Evolutionary conservation across 306 rosid genomes (phyloP).

Genomic region (Vicia faba): DNA sequence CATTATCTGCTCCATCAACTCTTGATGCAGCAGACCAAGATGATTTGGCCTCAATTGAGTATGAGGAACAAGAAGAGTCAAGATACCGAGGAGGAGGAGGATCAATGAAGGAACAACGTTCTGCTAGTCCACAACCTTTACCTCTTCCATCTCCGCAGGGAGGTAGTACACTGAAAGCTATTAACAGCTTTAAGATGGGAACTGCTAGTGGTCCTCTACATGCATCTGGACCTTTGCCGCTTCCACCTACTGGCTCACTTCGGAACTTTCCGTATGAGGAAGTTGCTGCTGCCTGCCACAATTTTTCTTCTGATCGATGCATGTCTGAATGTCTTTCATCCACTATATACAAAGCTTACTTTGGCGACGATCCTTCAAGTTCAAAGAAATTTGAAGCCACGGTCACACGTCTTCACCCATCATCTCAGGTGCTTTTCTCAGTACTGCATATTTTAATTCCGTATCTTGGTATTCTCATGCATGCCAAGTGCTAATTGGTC

Average conservation of each 20-base stretch:
- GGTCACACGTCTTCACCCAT: slow-evolving; percentile 83
- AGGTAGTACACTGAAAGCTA: slow-evolving; percentile 53
- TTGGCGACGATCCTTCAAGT: slow-evolving; percentile 80
- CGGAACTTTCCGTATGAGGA: slow-evolving; percentile 73
- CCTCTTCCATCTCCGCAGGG: slow-evolving; percentile 91
- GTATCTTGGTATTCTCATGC: slow-evolving; percentile 22
- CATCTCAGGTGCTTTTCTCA: slow-evolving; percentile 66
- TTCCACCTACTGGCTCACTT: slow-evolving; percentile 75
- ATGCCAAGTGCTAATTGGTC: slow-evolving; percentile 27
- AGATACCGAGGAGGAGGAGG: slow-evolving; percentile 59
- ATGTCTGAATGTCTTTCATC: slow-evolving; percentile 89
- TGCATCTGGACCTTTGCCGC: slow-evolving; percentile 86
- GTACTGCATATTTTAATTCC: slow-evolving; percentile 9
- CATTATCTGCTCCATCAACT: slow-evolving; percentile 90
- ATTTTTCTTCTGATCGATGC: slow-evolving; percentile 83
- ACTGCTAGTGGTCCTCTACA: slow-evolving; percentile 68
- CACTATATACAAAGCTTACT: slow-evolving; percentile 80
- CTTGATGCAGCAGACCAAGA: slow-evolving; percentile 96
- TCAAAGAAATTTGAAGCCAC: slow-evolving; percentile 91
- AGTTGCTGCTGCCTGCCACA: slow-evolving; percentile 75
- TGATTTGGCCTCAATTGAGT: slow-evolving; percentile 59
- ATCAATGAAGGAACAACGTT: slow-evolving; percentile 60
- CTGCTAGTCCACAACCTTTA: slow-evolving; percentile 85
- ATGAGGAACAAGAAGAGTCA: slow-evolving; percentile 75
- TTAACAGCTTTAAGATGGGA: slow-evolving; percentile 77